Evolutionary conservation across 306 rosid species (phyloP), one percentile per base, ranked within the genome.

Genomic region (Gynostemma pentaphyllum): DNA sequence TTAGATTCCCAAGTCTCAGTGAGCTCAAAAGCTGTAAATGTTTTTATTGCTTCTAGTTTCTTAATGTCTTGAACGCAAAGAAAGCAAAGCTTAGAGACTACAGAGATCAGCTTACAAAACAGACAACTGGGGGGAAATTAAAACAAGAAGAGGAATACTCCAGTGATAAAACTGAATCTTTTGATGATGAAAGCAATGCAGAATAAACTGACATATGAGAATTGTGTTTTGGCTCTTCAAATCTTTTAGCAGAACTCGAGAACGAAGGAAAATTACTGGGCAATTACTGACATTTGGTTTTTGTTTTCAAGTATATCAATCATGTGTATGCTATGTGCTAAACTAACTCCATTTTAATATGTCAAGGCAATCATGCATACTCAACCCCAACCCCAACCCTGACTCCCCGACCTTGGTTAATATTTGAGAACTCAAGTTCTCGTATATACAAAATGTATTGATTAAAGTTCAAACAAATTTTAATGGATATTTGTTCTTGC

Each of bases 1-100:
- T 19, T 50, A 22, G 8, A 50, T 1, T n/a, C 21, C 10, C 57
- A n/a, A 12, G 5, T 50, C 11, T 12, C 22, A 50, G 57, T 19
- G 10, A 24, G 21, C 4, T 50, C 26, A n/a, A 50, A 23, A n/a
- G 10, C 89, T 86, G 47, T 65, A 69, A 23, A 5, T 18, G 45
- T 40, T 45, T 42, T 47, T 23, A 29, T 44, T 67, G 74, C 67
- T 71, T 66, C 24, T 60, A 89, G 97, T 86, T 89, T 79, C 74
- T 89, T 29, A 80, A 70, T 28, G 85, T 89, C 72, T 78, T 89
- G 67, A 89, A 89, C 77, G 86, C 95, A 13, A 89, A 89, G 79
- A 89, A 89, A 76, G 78, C 76, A 27, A n/a, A n/a, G n/a, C n/a
- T n/a, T n/a, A n/a, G n/a, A n/a, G n/a, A n/a, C n/a, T n/a, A n/a